Base-by-base conservation (phyloP, 2,329 filamentous ascomycete species). In the Fusarium sp. region DNA sequence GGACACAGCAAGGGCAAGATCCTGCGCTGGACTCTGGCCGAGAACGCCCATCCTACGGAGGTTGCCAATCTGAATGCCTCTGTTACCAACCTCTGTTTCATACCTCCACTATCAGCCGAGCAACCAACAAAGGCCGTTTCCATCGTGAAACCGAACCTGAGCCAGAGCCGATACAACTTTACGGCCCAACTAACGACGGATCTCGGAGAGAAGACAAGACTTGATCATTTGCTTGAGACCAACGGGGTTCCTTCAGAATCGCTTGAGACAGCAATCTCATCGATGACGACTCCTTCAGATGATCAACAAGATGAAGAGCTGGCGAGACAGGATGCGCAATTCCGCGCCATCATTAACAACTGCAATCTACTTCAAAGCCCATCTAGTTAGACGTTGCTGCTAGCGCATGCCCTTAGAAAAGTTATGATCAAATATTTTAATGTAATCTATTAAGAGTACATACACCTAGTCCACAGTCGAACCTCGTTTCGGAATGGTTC, bases 1-100 rank as follows among this genome's bases (percentile, higher is more conserved):
- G 94, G 94, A 8, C 94, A 98, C 76, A 83, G 87, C 20, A 92
- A 87, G 73, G 95, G 95, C 53, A 92, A 92, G 75, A 86, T 98
- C 42, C 83, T 93, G 32, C 85, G 87, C 57, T 98, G 95, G 95
- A 93, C 93, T 77, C 85, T 95, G 27, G 89, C 89, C 40, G 90
- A 90, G 70, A 88, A 88, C 64, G 89, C 88, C 63, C 91, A 92
- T 67, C 86, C 88, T 2, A 87, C 89, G 5, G 89, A 91, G 55
- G 76, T 95, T 48, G 85, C 88, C 4, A 92, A 91, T 62, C 86
- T 97, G 61, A 94, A 94, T 57, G 92, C 93, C 6, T 90, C 94
- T 20, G 90, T 97, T 34, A 96, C 93, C 13, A 97, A 97, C 73
- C 76, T 98, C 25, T 78, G 85, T n/a, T 92, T 96, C 79, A 83